phyloP scores from a whole-genome alignment of 768 basidiomycete species.

The Panus rudis region DNA sequence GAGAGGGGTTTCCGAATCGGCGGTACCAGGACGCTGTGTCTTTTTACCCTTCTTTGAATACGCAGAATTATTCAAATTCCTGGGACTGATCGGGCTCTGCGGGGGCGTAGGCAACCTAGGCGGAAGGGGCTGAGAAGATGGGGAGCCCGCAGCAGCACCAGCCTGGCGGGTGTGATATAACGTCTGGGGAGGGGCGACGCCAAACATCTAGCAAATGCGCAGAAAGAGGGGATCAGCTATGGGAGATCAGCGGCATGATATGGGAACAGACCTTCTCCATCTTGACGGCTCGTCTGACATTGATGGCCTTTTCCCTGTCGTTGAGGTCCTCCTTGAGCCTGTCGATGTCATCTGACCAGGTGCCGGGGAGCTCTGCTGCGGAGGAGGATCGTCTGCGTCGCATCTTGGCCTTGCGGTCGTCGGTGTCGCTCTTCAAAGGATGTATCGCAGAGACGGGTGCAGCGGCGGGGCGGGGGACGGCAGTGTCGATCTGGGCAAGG shows the following conservation, averaged over 20 bases:
- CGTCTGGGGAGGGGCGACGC: slow-evolving; percentile 70
- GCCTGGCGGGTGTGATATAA: slow-evolving; percentile 59
- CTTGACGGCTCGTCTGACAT: slow-evolving; percentile 74
- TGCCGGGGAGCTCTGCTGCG: slow-evolving; percentile 37
- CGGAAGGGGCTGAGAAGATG: slow-evolving; percentile 1
- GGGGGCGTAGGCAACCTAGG: slow-evolving; percentile 8
- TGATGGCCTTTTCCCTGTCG: slow-evolving; percentile 69
- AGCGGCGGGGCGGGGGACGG: slow-evolving; percentile 26
- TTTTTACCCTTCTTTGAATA: slow-evolving; percentile 35
- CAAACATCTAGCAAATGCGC: slow-evolving; percentile 55
- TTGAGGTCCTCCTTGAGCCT: slow-evolving; percentile 64
- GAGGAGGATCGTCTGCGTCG: slow-evolving; percentile 49
- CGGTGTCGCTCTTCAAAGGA: slow-evolving; percentile 14
- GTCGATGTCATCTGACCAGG: slow-evolving; percentile 51
- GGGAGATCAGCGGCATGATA: not conserved
- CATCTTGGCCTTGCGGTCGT: slow-evolving; percentile 32
- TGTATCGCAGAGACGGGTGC: slow-evolving; percentile 13
- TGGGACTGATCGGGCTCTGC: slow-evolving; percentile 10
- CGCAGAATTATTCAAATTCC: slow-evolving; percentile 45
- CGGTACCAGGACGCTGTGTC: slow-evolving; percentile 47
- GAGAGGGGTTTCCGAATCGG: slow-evolving; percentile 53
- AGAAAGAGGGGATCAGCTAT: slow-evolving; percentile 1
- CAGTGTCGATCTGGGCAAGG: slow-evolving; percentile 36
- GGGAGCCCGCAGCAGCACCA: too few relatives aligned
- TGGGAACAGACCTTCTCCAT: slow-evolving; percentile 71